Base-by-base conservation (phyloP, 768 basidiomycete genomes). In the Boletus subcaerulescens region DNA sequence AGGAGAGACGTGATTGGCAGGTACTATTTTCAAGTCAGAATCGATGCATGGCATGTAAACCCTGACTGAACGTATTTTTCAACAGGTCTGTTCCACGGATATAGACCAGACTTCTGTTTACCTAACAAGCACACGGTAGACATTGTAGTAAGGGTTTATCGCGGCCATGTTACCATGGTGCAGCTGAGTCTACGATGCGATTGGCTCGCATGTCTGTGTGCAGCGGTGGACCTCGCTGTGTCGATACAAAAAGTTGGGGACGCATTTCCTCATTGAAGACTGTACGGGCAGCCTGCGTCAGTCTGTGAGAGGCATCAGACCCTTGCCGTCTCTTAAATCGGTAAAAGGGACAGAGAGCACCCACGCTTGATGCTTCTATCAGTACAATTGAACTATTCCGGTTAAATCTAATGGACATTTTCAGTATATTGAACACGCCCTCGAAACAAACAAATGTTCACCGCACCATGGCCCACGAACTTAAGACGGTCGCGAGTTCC, bases 311-410 rank as follows among this genome's bases (percentile, higher is more conserved):
- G 53, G 32, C 20, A 42, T 51, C 40, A 48, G 20, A 39, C 22
- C 15, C 49, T 48, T 33, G 24, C 33, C 41, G 52, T 53, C 53
- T 50, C 63, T 65, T 45, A 54, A 65, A 60, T 40, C 44, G 64
- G 65, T 22, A 55, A 66, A 49, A 15, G 6, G 1, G 24, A 39
- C 39, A 22, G 10, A 47, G 9, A 44, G 48, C 51, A 57, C 60
- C 48, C 53, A 47, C 49, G 45, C 14, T 31, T 31, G 51, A 60
- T 26, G 35, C 56, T 56, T 56, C 51, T 35, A 52, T 53, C 53
- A 48, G 32, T 13, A 33, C 42, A 22, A 48, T 20, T 18, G 31
- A 45, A 55, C 8, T 33, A 29, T 55, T 39, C 39, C 33, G 20
- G 29, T 24, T 38, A 41, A n/a, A 35, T 42, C 33, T 63, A 38